Evolutionary conservation across 208 protist genomes (phyloP), one percentile per base, ranked within the genome.

Genomic region (Herpetomonas tarakana): DNA sequence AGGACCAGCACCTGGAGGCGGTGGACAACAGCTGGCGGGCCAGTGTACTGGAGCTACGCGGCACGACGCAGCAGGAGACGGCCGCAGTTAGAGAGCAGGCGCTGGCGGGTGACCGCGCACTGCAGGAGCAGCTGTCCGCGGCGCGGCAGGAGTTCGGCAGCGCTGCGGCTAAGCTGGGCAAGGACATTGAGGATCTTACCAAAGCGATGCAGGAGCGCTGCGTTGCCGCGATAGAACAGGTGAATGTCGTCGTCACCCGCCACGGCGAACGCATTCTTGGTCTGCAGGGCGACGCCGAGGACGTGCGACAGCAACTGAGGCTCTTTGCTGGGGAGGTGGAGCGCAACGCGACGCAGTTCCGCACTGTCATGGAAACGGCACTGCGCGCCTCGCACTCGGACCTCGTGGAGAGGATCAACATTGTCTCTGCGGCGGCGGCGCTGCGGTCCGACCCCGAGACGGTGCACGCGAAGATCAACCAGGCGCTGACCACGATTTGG

Each of bases 11-110:
- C 27, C 71, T 91, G 54, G 83, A 92, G 58, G 76, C 63, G 0
- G 74, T 92, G 24, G 83, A 95, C 49, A 47, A 81, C 2, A 91
- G 77, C 68, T 95, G 83, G 86, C 77, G 83, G 0, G 71, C 83
- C 3, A 88, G 81, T 47, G 68, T 95, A 28, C 68, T 72, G 3
- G 85, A 91, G 41, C 56, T 92, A 21, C 71, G 62, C 52, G 74
- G 61, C 11, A 76, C 82, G 55, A 31, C 82, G 45, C 66, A 81
- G 11, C 67, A 71, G 11, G 65, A 64, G 41, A 57, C 74, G 19
- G 57, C 63, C 16, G 52, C 27, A 0, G 24, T 75, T 7, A 66
- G 71, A 52, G 51, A 72, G 22, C 67, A 80, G 57, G 45, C 58
- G 11, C 54, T 58, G 3, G 66, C 65, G 9, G 65, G 50, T 2